Percentiles rank a stretch among this genome's conserved stretches.
phyloP scores from a whole-genome alignment of 2,329 filamentous ascomycete species.

The Botryosphaeria agaves region DNA sequence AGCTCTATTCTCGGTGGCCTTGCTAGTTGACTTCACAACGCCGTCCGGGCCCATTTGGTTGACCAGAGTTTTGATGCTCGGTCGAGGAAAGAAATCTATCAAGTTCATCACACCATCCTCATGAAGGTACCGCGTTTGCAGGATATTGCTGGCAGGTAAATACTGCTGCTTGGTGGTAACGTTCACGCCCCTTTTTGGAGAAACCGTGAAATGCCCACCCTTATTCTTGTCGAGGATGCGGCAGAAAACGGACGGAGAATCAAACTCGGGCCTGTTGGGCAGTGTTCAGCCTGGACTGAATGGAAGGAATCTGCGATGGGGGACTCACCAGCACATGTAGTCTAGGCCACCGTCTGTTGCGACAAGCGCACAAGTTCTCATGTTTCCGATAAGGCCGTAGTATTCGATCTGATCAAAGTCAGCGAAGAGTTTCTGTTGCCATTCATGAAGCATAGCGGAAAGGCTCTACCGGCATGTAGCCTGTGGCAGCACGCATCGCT shows the following conservation, averaged over 20 bases:
- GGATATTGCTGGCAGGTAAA: slow-evolving; percentile 54
- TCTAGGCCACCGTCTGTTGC: slow-evolving; percentile 59
- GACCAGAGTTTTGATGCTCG: slow-evolving; percentile 37
- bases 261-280: slow-evolving; percentile 49
- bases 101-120: slow-evolving; percentile 59
- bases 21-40: neutral
- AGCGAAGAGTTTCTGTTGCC: neutral
- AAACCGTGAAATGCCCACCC: slow-evolving; percentile 55
- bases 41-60: slow-evolving; percentile 16
- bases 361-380: slow-evolving; percentile 61
- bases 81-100: slow-evolving; percentile 60
- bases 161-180: slow-evolving; percentile 65
- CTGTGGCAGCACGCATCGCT: neutral
- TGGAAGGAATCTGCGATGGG: neutral
- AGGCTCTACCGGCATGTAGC: slow-evolving; percentile 1
- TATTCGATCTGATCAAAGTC: slow-evolving; percentile 39
- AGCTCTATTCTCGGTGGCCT: slow-evolving; percentile 21
- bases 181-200: slow-evolving; percentile 25
- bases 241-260: slow-evolving; percentile 61
- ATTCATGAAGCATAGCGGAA: neutral
- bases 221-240: slow-evolving; percentile 57
- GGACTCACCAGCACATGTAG: slow-evolving; percentile 55
- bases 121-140: slow-evolving; percentile 62
- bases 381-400: slow-evolving; percentile 67
- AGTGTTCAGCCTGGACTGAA: neutral